Percentiles rank a stretch among this genome's conserved stretches.
phyloP scores from a whole-genome alignment of 768 basidiomycete species.

The Mycena vitilis region DNA sequence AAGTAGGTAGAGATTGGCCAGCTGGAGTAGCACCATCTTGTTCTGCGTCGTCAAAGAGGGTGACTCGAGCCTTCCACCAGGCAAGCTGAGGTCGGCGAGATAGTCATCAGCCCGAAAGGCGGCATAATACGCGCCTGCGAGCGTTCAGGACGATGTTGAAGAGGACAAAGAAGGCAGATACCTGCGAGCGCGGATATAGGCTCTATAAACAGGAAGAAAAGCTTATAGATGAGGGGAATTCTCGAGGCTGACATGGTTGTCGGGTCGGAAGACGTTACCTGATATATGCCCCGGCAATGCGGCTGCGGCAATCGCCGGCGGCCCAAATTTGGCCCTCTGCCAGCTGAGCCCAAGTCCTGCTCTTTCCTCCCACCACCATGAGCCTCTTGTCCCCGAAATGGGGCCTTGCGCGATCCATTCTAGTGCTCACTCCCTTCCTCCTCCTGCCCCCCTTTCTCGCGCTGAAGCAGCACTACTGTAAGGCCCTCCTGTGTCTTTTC shows the following conservation, averaged over 20 bases:
- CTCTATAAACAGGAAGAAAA: conserved; percentile 65
- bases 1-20: conserved; percentile 62
- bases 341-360: not conserved
- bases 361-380: conserved; percentile 28
- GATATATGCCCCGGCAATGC: no score
- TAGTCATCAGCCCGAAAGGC: conserved; percentile 52
- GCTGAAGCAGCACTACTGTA: conserved; percentile 61
- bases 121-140: conserved; percentile 62
- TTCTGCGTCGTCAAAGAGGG: conserved; percentile 45
- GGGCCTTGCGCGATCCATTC: conserved; percentile 70
- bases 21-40: conserved; percentile 57
- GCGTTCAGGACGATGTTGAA: conserved; percentile 29
- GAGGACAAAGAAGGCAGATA: no score
- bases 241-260: conserved; percentile 14
- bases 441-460: conserved; percentile 61
- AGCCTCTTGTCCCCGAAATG: conserved; percentile 49
- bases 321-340: conserved; percentile 6
- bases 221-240: conserved; percentile 47
- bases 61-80: conserved; percentile 9
- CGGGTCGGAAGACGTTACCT: no score
- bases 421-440: conserved; percentile 66
- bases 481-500: conserved; percentile 35
- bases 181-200: conserved; percentile 61
- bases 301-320: no score
- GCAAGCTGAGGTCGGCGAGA: conserved; percentile 48